Evolutionary conservation across 257 asterid species (phyloP).

Genomic region (Solanum ossicruentum): DNA sequence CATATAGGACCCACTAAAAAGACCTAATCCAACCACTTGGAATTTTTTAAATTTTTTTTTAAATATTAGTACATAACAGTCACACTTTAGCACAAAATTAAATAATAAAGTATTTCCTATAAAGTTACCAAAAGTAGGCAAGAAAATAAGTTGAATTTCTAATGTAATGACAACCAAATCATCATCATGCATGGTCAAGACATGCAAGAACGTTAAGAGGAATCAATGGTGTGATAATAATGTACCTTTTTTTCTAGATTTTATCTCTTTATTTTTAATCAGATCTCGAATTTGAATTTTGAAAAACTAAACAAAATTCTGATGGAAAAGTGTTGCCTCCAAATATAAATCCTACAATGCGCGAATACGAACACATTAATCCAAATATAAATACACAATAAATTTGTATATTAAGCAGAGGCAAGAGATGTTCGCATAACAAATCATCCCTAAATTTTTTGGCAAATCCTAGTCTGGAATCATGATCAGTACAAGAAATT

Average conservation of each 20-base stretch:
- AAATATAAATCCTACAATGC: too few species aligned
- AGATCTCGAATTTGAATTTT: too few species aligned
- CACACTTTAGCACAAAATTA: neutral
- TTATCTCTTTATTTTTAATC: neutral
- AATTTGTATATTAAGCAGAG: too few species aligned
- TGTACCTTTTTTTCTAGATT: neutral
- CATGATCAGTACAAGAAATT: too few species aligned
- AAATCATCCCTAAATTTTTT: too few species aligned
- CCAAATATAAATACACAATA: too few species aligned
- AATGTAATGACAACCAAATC: neutral
- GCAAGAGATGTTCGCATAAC: too few species aligned
- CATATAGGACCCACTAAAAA: neutral
- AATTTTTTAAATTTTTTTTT: neutral
- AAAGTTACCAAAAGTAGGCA: neutral
- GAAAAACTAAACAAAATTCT: too few species aligned
- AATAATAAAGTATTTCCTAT: neutral
- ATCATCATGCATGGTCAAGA: neutral
- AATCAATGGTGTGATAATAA: neutral
- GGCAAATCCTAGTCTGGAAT: too few species aligned
- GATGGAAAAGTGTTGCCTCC: too few species aligned
- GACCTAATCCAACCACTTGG: neutral
- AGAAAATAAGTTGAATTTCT: neutral
- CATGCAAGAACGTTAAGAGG: neutral
- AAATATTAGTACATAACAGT: neutral
- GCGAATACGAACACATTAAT: too few species aligned